Base-by-base conservation (phyloP, 768 basidiomycete genomes). In the Phlebiopsis flavidoalba region DNA sequence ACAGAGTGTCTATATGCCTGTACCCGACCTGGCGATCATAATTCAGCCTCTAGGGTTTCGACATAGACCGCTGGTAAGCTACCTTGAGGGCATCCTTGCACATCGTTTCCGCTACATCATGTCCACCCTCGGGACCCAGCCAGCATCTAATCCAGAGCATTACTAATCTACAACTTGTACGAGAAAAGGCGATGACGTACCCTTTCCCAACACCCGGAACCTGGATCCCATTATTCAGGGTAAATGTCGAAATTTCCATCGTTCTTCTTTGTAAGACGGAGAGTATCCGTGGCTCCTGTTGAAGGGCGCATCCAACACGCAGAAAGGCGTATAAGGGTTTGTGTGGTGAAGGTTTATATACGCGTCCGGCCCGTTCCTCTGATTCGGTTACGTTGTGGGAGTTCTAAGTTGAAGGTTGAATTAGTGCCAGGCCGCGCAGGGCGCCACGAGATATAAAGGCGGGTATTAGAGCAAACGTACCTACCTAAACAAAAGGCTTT, bases 1-100 rank as follows among this genome's bases (percentile, higher is more conserved):
- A 63, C 61, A 1, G n/a, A n/a, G 61, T 63, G 46, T 63, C 61
- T 12, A 63, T 46, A 21, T 63, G 61, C 8, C 61, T 36, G 46
- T 63, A 63, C 3, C 61, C 61, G 19, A 43, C 21, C 56, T 61
- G 49, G 15, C 8, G 3, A 7, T 2, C 11, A n/a, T 22, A 3
- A 6, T 14, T 45, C 24, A 36, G 35, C 36, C 26, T 40, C 1
- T 8, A 3, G 35, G 11, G 36, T n/a, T 22, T 5, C 40, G 1
- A 8, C 15, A n/a, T 7, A 15, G 7, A 22, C 40, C 52, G 26
- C 36, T 5, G 14, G 15, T 37, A 31, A 31, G 40, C n/a, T 37
- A 60, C 59, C 59, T 61, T 40, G 2, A 61, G 36, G 1, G 60
- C 60, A 33, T 61, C 33, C n/a, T 50, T 43, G 48, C 40, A 53